A percentile compares a stretch with the other conserved stretches of the same genome.
phyloP scores from a whole-genome alignment of 495 filamentous ascomycete species.

The Penicillium bovifimosum region DNA sequence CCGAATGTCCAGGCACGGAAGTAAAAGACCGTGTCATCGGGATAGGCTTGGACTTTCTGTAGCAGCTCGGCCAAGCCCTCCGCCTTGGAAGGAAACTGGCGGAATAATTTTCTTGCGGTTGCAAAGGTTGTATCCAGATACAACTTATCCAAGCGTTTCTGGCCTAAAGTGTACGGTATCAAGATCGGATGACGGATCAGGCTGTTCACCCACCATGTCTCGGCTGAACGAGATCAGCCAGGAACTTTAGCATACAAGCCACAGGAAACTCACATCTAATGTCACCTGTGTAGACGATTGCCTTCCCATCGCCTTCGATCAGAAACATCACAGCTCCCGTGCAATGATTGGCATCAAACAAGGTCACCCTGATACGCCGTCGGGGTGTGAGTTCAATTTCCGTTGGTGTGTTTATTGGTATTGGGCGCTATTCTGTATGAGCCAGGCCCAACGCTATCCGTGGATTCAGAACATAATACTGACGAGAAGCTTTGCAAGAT shows the following conservation, averaged over 20 bases:
- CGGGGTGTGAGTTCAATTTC: constrained; percentile 66
- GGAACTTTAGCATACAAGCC: neutral
- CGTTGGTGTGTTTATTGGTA: constrained; percentile 80
- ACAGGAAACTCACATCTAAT: constrained; percentile 56
- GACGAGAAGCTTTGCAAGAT: constrained; percentile 64
- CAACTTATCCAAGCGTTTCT: constrained; percentile 65
- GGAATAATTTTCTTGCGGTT: constrained; percentile 37
- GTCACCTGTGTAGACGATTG: constrained; percentile 89
- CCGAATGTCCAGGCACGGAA: constrained; percentile 92
- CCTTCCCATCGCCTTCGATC: constrained; percentile 69
- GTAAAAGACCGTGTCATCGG: constrained; percentile 73
- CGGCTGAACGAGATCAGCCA: constrained; percentile 37
- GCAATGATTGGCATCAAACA: constrained; percentile 92
- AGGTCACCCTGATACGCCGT: constrained; percentile 66
- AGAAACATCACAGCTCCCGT: constrained; percentile 92
- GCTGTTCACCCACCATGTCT: constrained; percentile 62
- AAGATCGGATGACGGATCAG: constrained; percentile 66
- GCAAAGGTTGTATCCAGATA: constrained; percentile 87
- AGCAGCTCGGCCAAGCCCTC: constrained; percentile 73
- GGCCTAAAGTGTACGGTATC: constrained; percentile 65
- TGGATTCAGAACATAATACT: constrained; percentile 7
- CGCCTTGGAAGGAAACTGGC: constrained; percentile 53
- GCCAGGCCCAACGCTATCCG: neutral
- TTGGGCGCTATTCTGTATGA: constrained; percentile 52
- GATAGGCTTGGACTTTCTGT: constrained; percentile 61